phyloP scores from a whole-genome alignment of 179 eudicot genomes.

The Sideroxylon spinosum region DNA sequence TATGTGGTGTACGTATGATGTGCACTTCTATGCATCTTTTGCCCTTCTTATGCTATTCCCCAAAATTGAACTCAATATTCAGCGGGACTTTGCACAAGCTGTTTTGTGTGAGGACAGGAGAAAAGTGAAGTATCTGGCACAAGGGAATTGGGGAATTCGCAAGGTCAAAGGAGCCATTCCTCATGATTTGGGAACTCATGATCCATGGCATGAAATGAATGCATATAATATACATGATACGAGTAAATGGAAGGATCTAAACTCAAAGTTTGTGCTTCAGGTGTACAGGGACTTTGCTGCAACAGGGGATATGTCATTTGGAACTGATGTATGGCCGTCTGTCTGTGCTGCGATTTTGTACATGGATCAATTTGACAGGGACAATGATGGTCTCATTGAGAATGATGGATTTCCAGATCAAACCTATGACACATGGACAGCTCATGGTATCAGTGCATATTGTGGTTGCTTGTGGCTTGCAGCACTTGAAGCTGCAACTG shows the following conservation, averaged over 20 bases:
- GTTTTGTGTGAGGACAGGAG: conserved; percentile 78
- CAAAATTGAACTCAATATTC: conserved; percentile 88
- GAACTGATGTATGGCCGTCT: conserved; percentile 93
- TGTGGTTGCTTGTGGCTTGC: conserved; percentile 96
- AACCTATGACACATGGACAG: conserved; percentile 98
- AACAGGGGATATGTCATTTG: conserved; percentile 84
- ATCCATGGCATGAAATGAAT: conserved; percentile 99
- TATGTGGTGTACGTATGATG: conserved; percentile 99
- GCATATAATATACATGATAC: conserved; percentile 97
- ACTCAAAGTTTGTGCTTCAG: conserved; percentile 95
- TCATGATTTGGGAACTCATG: conserved; percentile 95
- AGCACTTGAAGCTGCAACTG: conserved; percentile 88
- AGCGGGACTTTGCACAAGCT: conserved; percentile 92
- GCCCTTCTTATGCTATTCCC: conserved; percentile 91
- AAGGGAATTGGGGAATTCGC: conserved; percentile 86
- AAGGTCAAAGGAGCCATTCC: conserved; percentile 92
- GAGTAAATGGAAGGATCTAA: conserved; percentile 94
- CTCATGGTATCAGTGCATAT: conserved; percentile 91
- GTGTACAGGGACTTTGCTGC: conserved; percentile 88
- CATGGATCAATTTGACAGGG: conserved; percentile 93
- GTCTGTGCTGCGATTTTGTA: conserved; percentile 92
- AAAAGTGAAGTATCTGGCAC: conserved; percentile 74
- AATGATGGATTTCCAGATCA: conserved; percentile 98
- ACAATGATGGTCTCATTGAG: conserved; percentile 77
- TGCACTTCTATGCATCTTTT: conserved; percentile 94